Evolutionary conservation across 169 alveolate genomes (phyloP).

Genomic region (Perkinsus olseni): DNA sequence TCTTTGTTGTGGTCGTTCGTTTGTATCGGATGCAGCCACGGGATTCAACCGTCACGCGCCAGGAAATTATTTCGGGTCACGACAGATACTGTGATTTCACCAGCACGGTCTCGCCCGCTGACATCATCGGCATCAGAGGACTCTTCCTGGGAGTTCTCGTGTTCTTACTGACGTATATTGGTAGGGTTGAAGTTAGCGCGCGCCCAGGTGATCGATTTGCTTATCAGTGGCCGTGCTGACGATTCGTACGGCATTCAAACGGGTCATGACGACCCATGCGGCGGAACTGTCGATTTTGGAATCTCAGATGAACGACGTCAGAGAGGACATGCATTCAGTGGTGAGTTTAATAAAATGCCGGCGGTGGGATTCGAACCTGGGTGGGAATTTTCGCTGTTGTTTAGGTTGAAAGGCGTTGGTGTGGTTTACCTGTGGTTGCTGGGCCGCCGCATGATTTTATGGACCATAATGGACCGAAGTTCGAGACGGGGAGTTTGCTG

Average conservation of each 20-base stretch:
- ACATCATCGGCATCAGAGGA: not conserved
- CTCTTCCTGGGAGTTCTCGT: not conserved
- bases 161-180: not conserved
- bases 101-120: not conserved
- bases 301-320: not conserved
- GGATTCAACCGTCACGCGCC: not conserved
- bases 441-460: not conserved
- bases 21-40: too few species aligned
- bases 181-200: not conserved
- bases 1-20: too few species aligned
- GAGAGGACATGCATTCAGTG: not conserved
- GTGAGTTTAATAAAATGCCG: not conserved
- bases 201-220: not conserved
- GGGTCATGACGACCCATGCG: not conserved
- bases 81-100: not conserved
- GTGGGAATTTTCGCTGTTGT: not conserved
- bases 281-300: not conserved
- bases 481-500: not conserved
- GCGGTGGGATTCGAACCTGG: not conserved
- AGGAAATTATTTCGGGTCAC: not conserved
- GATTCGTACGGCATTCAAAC: not conserved
- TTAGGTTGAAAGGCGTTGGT: not conserved
- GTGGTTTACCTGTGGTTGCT: not conserved
- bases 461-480: not conserved
- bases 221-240: not conserved